phyloP scores from a whole-genome alignment of 192 early-diverging fungal species.

The Glomus cerebriforme region DNA sequence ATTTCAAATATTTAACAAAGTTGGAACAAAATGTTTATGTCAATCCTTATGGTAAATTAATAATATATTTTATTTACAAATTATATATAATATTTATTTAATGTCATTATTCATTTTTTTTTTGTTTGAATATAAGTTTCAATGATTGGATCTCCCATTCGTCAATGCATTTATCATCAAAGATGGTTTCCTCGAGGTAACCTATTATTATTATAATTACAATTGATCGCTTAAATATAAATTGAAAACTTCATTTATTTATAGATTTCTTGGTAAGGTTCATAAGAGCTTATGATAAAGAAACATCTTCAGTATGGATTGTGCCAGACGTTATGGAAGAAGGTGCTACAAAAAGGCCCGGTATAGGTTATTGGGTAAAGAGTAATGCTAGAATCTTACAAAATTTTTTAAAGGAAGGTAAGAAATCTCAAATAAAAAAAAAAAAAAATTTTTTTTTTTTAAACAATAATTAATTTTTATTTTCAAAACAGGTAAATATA shows the following conservation, averaged over 20 bases:
- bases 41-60: neutral
- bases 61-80: neutral
- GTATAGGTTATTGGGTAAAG: constrained; percentile 5
- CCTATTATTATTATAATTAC: neutral
- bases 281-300: constrained; percentile 16
- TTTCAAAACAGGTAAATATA: constrained; percentile 11
- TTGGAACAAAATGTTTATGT: neutral
- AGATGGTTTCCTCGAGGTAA: constrained; percentile 17
- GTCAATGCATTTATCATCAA: constrained; percentile 15
- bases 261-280: constrained; percentile 20
- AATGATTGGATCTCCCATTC: neutral
- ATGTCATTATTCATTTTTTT: neutral
- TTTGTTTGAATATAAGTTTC: neutral
- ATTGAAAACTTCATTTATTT: neutral
- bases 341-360: constrained; percentile 11
- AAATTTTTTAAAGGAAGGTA: constrained; percentile 5
- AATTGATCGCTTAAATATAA: neutral
- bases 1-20: neutral
- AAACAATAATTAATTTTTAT: neutral
- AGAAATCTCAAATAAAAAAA: neutral
- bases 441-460: neutral
- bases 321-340: constrained; percentile 7
- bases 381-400: neutral
- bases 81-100: neutral
- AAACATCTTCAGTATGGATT: constrained; percentile 5